These are phyloP conservation scores for Penicillium alfredii DNA, from an alignment of 495 filamentous ascomycete genomes.

Conservation along the genomic window DNA sequence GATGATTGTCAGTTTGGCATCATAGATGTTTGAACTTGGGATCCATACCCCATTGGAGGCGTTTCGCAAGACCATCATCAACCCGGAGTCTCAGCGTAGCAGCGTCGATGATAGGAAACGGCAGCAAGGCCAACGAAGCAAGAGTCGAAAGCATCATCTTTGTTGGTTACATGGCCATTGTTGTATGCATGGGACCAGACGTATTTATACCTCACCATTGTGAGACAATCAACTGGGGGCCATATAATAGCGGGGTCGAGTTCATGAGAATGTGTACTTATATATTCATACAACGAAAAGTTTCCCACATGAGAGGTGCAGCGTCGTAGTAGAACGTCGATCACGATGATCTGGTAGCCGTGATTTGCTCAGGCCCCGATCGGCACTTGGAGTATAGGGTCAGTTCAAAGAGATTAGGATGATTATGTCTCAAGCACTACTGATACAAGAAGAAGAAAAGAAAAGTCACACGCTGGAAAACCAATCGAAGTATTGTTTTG, in stretches of 20 bases:
- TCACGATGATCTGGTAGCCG: background rate
- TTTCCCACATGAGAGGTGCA: background rate
- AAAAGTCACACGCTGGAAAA: too few species aligned
- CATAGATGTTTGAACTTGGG: background rate
- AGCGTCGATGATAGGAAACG: background rate
- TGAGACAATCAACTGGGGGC: background rate
- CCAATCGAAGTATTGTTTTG: background rate
- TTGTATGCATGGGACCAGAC: background rate
- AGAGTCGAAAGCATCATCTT: background rate
- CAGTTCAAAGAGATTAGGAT: background rate
- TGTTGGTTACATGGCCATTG: background rate
- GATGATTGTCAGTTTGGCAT: background rate
- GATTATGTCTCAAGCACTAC: background rate
- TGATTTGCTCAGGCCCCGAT: background rate
- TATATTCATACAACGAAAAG: background rate
- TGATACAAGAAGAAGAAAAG: background rate
- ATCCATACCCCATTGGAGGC: constrained; percentile 30
- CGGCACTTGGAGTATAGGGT: background rate
- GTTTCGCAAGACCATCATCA: constrained; percentile 26
- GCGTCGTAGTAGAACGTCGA: too few species aligned
- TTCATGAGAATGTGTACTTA: too few species aligned
- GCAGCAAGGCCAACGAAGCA: background rate
- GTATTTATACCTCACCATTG: background rate
- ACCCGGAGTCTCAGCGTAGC: constrained; percentile 10
- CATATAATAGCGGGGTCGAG: background rate